Base-by-base conservation (phyloP, 202 grass and related monocot genomes). In the Tripidium arundinaceum region DNA sequence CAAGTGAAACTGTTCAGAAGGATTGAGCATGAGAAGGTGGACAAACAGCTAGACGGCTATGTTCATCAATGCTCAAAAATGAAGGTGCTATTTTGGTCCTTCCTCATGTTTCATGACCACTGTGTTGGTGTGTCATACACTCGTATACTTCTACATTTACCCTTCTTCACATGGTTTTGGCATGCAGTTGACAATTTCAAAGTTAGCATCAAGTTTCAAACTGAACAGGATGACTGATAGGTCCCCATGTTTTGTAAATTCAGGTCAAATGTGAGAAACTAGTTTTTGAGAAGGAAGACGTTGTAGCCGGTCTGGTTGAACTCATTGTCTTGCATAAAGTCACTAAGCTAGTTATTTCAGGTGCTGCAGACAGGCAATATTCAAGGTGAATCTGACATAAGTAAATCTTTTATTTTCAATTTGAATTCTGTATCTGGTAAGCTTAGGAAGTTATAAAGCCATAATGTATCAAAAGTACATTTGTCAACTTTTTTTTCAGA, bases 231-330 rank as follows among this genome's bases (percentile, higher is more conserved):
- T 72, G 50, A 12, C n/a, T 82, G 34, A 81, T 38, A 77, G 19
- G n/a, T 36, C 9, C 11, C 34, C 21, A 42, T 60, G 26, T 13
- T 41, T 57, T 60, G 29, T 25, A 76, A 73, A 73, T 79, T 73
- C 73, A 93, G 94, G 79, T 91, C 58, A 88, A 77, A 43, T 88
- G 85, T 37, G 87, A 92, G 80, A 94, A 87, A 71, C 65, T 86
- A 57, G 45, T 97, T 57, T 76, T 87, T 8, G 87, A 94, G 83
- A 83, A 86, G 67, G 91, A 94, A 31, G 81, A 88, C 61, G 69
- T 81, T 70, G 80, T 62, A 43, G 63, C 65, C 3, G 94, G 89
- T 28, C 74, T 97, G 45, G 25, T 92, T 19, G 83, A 91, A 82
- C 87, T 94, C 24, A 90, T 97, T 70, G 45, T 15, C 31, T 7